Evolutionary conservation across 345 rosid species (phyloP).

Genomic region (Leavenworthia alabamica): DNA sequence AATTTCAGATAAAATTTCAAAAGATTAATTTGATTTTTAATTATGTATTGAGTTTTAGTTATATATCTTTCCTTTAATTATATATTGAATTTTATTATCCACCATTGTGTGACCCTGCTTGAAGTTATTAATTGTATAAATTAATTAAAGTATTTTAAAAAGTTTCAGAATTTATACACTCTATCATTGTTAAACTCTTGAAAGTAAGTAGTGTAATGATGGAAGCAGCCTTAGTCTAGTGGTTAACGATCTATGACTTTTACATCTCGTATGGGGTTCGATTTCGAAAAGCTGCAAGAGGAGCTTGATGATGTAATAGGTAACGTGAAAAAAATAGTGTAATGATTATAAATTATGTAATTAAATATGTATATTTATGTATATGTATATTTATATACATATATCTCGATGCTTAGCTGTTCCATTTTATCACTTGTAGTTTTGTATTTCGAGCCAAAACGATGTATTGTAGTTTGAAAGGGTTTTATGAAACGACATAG

Average conservation of each 20-base stretch:
- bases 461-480: not conserved
- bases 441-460: not conserved
- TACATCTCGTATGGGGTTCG: not conserved
- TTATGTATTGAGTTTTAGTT: too few relatives aligned
- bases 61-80: too few relatives aligned
- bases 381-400: not conserved
- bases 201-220: too few relatives aligned
- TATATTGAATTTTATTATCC: not conserved
- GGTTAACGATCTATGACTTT: too few relatives aligned
- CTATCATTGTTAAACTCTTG: constrained; percentile 14
- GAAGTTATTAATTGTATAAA: not conserved
- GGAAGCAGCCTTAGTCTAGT: too few relatives aligned
- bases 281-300: too few relatives aligned
- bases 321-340: too few relatives aligned
- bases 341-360: not conserved
- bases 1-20: too few relatives aligned
- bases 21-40: too few relatives aligned
- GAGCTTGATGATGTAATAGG: too few relatives aligned
- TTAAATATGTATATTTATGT: not conserved
- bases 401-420: not conserved
- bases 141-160: not conserved
- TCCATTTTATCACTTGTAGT: not conserved
- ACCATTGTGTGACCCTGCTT: not conserved
- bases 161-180: not conserved
- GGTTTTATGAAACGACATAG: not conserved